Evolutionary conservation across 257 asterid species (phyloP).

Genomic region (Schizonepeta tenuifolia): DNA sequence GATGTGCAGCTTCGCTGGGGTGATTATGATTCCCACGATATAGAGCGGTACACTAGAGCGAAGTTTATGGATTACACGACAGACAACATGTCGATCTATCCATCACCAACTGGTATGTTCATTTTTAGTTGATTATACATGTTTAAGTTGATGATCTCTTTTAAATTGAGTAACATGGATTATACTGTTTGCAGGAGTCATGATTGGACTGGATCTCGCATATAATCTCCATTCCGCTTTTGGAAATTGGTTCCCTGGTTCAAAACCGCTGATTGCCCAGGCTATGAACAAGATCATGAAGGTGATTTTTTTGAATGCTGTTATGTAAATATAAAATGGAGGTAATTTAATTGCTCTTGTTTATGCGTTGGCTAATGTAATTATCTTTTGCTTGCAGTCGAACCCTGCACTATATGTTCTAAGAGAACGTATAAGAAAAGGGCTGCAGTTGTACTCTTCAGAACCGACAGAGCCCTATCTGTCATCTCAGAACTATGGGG

Average conservation of each 20-base stretch:
- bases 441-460: constrained; percentile 95
- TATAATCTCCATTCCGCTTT: constrained; percentile 97
- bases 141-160: not conserved
- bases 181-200: constrained; percentile 66
- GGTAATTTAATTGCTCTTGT: not conserved
- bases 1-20: constrained; percentile 99
- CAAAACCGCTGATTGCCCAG: constrained; percentile 96
- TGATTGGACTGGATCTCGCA: constrained; percentile 98
- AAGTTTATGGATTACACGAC: constrained; percentile 99
- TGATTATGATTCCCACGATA: constrained; percentile 97
- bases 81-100: constrained; percentile 98
- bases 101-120: constrained; percentile 89
- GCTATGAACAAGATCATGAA: constrained; percentile 99
- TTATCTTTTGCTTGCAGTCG: constrained; percentile 58
- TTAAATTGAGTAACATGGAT: not conserved
- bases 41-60: constrained; percentile 94
- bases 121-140: constrained; percentile 5
- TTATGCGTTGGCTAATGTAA: not conserved
- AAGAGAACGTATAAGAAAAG: constrained; percentile 94
- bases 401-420: constrained; percentile 95
- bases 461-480: constrained; percentile 98
- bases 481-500: constrained; percentile 98
- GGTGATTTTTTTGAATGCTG: constrained; percentile 43
- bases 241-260: constrained; percentile 99
- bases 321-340: not conserved